These are phyloP conservation scores for Teratosphaeria pseudoeucalypti DNA, from an alignment of 2,329 filamentous ascomycete species.

Conservation along the genomic window DNA sequence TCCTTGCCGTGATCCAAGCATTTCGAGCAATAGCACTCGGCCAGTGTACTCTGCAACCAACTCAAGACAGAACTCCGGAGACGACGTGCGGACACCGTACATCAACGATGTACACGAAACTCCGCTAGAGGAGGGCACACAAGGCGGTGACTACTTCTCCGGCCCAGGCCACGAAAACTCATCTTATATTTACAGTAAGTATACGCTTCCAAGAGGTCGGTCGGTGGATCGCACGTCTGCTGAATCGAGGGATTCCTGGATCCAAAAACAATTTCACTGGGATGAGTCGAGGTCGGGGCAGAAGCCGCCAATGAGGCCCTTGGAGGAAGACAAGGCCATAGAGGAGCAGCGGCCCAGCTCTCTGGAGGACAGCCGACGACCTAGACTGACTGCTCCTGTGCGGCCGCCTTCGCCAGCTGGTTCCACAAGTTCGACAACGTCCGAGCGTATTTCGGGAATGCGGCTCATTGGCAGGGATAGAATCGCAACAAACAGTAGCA, in stretches of 20 bases:
- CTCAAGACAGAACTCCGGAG: constrained; percentile 30
- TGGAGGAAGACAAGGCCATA: not conserved
- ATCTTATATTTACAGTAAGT: constrained; percentile 81
- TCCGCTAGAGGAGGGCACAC: not conserved
- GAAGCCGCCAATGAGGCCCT: not conserved
- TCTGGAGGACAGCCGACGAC: not conserved
- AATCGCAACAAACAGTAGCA: constrained; percentile 8
- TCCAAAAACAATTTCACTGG: constrained; percentile 48
- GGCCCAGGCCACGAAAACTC: constrained; percentile 34
- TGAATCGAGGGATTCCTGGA: constrained; percentile 44
- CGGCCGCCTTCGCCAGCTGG: constrained; percentile 5
- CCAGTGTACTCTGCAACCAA: constrained; percentile 12
- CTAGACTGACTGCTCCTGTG: not conserved
- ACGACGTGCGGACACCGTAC: constrained; percentile 12
- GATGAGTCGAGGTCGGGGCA: constrained; percentile 31
- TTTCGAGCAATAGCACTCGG: constrained; percentile 16
- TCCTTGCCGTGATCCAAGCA: constrained; percentile 16
- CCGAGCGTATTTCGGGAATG: constrained; percentile 5
- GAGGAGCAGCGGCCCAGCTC: not conserved
- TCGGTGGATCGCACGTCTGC: constrained; percentile 57
- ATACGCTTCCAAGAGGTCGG: constrained; percentile 72
- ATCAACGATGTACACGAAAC: constrained; percentile 1
- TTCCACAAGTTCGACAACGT: constrained; percentile 1
- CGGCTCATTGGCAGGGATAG: constrained; percentile 3
- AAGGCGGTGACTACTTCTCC: constrained; percentile 5